Conservation (phyloP, 208 protist genomes). For the Trypanosoma boissoni region DNA sequence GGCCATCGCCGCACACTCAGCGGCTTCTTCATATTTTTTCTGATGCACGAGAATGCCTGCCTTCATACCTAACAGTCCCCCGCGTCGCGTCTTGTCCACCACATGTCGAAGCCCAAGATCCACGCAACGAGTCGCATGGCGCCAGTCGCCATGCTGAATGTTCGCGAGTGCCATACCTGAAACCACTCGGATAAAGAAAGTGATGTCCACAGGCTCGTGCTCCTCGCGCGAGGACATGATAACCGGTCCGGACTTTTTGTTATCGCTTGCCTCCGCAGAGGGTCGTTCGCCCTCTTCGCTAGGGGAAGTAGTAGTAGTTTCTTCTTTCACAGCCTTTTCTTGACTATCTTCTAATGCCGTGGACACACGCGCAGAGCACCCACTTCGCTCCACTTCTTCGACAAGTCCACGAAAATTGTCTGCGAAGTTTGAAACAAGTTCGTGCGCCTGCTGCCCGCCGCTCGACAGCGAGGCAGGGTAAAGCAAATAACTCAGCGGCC, state of each 20-base stretch:
- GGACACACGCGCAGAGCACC: conserved; percentile 48
- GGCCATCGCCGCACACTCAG: conserved; percentile 51
- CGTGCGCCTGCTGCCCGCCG: conserved; percentile 58
- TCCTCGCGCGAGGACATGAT: conserved; percentile 55
- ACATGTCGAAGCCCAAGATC: conserved; percentile 68
- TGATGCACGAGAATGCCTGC: conserved; percentile 69
- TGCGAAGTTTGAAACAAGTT: conserved; percentile 66
- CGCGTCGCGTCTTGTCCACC: conserved; percentile 52
- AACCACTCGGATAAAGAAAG: conserved; percentile 73
- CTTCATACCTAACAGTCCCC: conserved; percentile 82
- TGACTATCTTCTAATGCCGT: background rate
- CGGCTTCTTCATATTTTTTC: conserved; percentile 68
- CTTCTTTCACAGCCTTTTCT: background rate
- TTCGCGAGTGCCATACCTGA: conserved; percentile 84
- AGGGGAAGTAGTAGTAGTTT: no score
- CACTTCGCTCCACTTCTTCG: conserved; percentile 77
- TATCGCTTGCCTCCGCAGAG: background rate
- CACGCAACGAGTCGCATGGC: conserved; percentile 68
- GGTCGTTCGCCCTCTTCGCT: background rate
- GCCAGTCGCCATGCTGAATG: conserved; percentile 70
- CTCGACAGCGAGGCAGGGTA: conserved; percentile 58
- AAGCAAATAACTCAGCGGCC: conserved; percentile 80
- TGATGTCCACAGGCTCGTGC: conserved; percentile 75
- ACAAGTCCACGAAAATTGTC: conserved; percentile 81
- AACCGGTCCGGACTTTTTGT: conserved; percentile 25